Percentiles rank a stretch among this genome's conserved stretches.
Evolutionary conservation across 495 filamentous ascomycete genomes (phyloP).

Genomic region (Schizothecium vesticola): DNA sequence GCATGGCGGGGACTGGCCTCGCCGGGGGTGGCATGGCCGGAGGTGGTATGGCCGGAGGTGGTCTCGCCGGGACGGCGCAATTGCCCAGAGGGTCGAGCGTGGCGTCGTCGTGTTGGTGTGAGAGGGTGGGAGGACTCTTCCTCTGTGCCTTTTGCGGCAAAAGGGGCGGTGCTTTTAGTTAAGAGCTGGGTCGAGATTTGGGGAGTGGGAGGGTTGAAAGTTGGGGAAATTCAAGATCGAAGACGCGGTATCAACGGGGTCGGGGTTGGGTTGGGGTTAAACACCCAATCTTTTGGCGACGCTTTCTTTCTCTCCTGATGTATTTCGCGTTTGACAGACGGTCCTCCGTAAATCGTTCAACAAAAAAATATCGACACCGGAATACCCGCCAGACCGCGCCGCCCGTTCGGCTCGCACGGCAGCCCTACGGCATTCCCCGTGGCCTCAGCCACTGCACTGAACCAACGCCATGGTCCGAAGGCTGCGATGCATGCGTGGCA

Average conservation of each 20-base stretch:
- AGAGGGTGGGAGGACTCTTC: background rate
- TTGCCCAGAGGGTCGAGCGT: background rate
- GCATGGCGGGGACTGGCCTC: background rate
- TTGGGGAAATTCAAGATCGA: too few species aligned
- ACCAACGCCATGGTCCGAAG: background rate
- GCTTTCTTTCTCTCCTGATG: too few species aligned
- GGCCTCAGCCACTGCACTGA: background rate
- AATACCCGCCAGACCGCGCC: background rate
- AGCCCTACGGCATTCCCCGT: background rate
- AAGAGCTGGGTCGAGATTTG: too few species aligned
- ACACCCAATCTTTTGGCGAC: too few species aligned
- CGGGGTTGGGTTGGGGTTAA: background rate
- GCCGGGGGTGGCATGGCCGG: background rate
- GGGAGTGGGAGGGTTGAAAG: too few species aligned
- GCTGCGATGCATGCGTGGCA: background rate
- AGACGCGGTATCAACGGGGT: too few species aligned
- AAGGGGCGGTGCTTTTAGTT: background rate
- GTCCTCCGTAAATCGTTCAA: background rate
- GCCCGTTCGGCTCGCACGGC: background rate
- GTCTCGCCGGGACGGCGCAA: background rate
- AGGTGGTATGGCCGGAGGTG: too few species aligned
- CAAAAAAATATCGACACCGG: background rate
- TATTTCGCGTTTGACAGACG: too few species aligned
- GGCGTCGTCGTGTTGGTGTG: background rate
- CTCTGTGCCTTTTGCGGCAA: background rate